Evolutionary conservation across 129 eudicot genomes (phyloP).

Genomic region (Tagetes patula): DNA sequence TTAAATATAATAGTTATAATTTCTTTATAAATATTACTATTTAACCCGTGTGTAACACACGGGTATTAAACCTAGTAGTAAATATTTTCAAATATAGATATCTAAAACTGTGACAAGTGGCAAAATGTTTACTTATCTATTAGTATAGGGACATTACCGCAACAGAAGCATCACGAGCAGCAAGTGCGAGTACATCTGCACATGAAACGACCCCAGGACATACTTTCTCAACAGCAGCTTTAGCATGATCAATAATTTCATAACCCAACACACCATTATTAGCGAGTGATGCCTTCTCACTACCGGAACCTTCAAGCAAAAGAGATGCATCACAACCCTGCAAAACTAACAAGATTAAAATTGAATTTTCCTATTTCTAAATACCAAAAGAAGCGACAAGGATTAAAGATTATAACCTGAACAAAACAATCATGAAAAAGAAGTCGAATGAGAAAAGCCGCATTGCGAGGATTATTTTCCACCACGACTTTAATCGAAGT

Average conservation of each 20-base stretch:
- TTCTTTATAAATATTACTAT: too few species aligned
- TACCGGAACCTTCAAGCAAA: background rate
- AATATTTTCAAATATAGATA: too few species aligned
- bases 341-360: background rate
- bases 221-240: conserved; percentile 42
- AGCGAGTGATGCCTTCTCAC: background rate
- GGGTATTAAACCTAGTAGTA: too few species aligned
- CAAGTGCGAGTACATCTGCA: conserved; percentile 56
- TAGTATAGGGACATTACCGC: background rate
- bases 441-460: conserved; percentile 11
- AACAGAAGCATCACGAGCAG: conserved; percentile 59
- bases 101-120: too few species aligned
- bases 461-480: conserved; percentile 34
- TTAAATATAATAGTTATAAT: too few species aligned
- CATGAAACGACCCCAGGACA: conserved; percentile 70
- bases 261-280: conserved; percentile 29
- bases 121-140: too few species aligned
- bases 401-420: conserved; percentile 19
- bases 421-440: conserved; percentile 47
- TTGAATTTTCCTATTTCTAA: too few species aligned
- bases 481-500: conserved; percentile 42
- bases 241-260: conserved; percentile 37
- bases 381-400: background rate
- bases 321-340: conserved; percentile 12
- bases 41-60: too few species aligned